These are phyloP conservation scores for Russula ochroleuca DNA, from an alignment of 768 basidiomycete genomes.

Conservation along the genomic window DNA sequence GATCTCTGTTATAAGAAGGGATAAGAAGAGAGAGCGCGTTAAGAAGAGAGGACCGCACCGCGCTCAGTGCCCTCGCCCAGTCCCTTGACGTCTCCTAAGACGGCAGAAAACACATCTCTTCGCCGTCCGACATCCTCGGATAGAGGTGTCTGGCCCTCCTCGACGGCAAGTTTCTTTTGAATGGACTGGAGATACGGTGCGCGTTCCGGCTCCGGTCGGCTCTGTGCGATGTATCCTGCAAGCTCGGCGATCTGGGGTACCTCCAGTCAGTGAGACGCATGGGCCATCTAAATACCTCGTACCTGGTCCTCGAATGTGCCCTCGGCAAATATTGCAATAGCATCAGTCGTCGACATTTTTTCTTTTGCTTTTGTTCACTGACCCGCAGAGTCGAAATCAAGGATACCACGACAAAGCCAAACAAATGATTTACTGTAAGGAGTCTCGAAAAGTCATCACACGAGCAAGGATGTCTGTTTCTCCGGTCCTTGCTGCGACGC, in stretches of 20 bases:
- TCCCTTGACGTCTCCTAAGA: slow-evolving; percentile 58
- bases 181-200: slow-evolving; percentile 59
- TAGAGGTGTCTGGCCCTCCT: slow-evolving; percentile 49
- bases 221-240: slow-evolving; percentile 65
- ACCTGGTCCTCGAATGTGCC: slow-evolving; percentile 86
- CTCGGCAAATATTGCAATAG: slow-evolving; percentile 80
- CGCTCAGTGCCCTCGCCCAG: slow-evolving; percentile 75
- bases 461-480: slow-evolving; percentile 15
- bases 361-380: neutral
- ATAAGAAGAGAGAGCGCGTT: neutral
- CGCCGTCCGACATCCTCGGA: slow-evolving; percentile 52
- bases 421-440: neutral
- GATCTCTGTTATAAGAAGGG: slow-evolving; percentile 47
- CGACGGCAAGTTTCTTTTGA: slow-evolving; percentile 51
- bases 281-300: neutral
- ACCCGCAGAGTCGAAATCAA: neutral
- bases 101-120: slow-evolving; percentile 52
- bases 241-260: slow-evolving; percentile 68
- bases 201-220: slow-evolving; percentile 65
- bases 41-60: slow-evolving; percentile 43
- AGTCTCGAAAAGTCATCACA: neutral
- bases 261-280: neutral
- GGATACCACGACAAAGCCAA: slow-evolving; percentile 14
- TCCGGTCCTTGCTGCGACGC: slow-evolving; percentile 18
- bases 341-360: slow-evolving; percentile 63